These are phyloP conservation scores for Monosporascus sp. DNA, from an alignment of 2,329 filamentous ascomycete genomes.

Conservation along the genomic window DNA sequence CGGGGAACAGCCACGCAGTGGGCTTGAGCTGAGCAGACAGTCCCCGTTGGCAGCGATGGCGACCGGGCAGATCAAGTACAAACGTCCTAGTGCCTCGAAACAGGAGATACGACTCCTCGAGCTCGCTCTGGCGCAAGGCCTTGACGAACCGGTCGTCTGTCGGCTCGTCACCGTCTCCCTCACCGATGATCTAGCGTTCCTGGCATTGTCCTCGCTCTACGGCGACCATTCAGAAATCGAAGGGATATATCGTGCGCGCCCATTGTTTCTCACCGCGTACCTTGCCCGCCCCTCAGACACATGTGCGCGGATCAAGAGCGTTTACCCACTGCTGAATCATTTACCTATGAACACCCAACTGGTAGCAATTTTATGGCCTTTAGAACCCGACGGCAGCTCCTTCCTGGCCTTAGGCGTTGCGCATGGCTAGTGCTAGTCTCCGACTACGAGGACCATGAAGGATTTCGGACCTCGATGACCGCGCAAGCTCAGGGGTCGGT, in stretches of 20 bases:
- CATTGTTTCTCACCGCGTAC: constrained; percentile 22
- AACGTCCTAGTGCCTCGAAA: constrained; percentile 14
- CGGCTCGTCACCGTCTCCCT: constrained; percentile 27
- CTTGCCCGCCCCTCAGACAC: constrained; percentile 25
- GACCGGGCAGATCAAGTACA: constrained; percentile 3
- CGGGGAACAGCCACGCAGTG: too few species aligned
- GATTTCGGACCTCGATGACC: too few species aligned
- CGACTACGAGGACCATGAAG: too few species aligned
- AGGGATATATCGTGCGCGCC: constrained; percentile 20
- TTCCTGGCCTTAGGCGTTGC: too few species aligned
- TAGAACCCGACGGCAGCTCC: too few species aligned
- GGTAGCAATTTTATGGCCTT: too few species aligned
- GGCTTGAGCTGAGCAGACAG: not conserved
- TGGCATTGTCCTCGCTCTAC: constrained; percentile 9
- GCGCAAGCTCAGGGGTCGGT: too few species aligned
- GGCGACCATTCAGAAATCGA: constrained; percentile 19
- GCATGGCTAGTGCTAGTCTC: too few species aligned
- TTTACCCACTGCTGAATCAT: too few species aligned
- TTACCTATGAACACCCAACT: too few species aligned
- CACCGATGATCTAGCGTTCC: constrained; percentile 8
- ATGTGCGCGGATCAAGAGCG: constrained; percentile 23
- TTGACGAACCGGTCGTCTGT: constrained; percentile 26
- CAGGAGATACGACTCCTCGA: constrained; percentile 30
- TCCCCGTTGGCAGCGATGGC: not conserved
- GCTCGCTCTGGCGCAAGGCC: constrained; percentile 22